A percentile compares a stretch with the other conserved stretches of the same genome.
These are phyloP conservation scores for Beauveria rudraprayagi DNA, from an alignment of 2,329 filamentous ascomycete genomes.

Conservation along the genomic window DNA sequence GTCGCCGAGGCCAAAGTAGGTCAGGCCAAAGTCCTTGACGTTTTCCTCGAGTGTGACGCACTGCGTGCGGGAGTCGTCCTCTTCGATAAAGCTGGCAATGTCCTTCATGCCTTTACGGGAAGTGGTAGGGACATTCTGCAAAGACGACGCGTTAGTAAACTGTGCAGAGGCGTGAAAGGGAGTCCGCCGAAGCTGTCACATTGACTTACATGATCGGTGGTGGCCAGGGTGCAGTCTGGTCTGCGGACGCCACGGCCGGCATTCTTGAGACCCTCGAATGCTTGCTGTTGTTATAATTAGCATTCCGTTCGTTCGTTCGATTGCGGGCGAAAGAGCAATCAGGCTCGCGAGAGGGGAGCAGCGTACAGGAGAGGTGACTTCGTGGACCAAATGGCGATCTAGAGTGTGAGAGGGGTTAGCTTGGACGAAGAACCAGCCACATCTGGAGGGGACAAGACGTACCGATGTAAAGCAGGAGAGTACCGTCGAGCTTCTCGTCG, in stretches of 20 bases:
- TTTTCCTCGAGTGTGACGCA: slow-evolving; percentile 96
- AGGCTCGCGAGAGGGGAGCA: not conserved
- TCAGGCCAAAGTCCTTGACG: slow-evolving; percentile 91
- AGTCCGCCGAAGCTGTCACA: too few relatives aligned
- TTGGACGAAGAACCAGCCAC: not conserved
- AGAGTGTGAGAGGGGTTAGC: not conserved
- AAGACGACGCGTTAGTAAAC: not conserved
- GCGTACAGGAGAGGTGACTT: slow-evolving; percentile 89
- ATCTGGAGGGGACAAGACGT: slow-evolving; percentile 24
- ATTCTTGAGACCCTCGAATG: slow-evolving; percentile 91
- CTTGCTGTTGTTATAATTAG: slow-evolving; percentile 55
- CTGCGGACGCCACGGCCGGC: slow-evolving; percentile 80
- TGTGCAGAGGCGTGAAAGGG: too few relatives aligned
- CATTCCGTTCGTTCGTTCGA: slow-evolving; percentile 3
- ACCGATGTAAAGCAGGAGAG: slow-evolving; percentile 89
- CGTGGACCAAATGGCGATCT: slow-evolving; percentile 95
- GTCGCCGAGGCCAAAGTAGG: slow-evolving; percentile 93
- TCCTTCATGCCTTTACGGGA: slow-evolving; percentile 91
- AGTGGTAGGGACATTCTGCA: slow-evolving; percentile 83
- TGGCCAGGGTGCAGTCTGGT: slow-evolving; percentile 93
- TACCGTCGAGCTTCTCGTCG: slow-evolving; percentile 90
- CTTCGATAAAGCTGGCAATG: slow-evolving; percentile 86
- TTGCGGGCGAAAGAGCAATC: not conserved
- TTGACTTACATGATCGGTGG: slow-evolving; percentile 81
- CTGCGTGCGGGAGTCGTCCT: slow-evolving; percentile 87